A percentile compares a stretch with the other conserved stretches of the same genome.
phyloP scores from a whole-genome alignment of 306 rosid genomes.

The Pyrus bretschneideri region DNA sequence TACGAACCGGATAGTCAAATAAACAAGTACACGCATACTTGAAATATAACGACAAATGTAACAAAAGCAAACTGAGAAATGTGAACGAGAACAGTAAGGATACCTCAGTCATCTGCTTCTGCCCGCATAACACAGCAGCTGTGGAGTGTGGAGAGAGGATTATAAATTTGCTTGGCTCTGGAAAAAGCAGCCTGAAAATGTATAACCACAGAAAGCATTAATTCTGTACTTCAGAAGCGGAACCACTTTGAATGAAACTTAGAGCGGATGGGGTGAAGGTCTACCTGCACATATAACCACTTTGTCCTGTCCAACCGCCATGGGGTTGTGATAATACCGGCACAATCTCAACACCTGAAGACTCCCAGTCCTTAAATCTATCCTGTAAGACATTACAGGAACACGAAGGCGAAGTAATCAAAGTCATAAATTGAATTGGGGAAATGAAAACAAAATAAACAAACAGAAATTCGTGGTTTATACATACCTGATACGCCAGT shows the following conservation, averaged over 20 bases:
- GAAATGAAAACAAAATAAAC: neutral
- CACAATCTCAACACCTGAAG: slow-evolving; percentile 76
- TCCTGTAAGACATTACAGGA: slow-evolving; percentile 45
- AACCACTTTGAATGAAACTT: neutral
- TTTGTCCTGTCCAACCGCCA: slow-evolving; percentile 70
- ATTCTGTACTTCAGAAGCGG: neutral
- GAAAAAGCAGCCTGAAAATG: slow-evolving; percentile 66
- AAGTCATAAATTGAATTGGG: slow-evolving; percentile 4
- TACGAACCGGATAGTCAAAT: neutral
- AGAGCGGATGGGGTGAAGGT: neutral
- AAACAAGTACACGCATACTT: neutral
- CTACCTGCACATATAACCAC: slow-evolving; percentile 80
- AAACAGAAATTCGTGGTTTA: neutral
- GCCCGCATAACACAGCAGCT: slow-evolving; percentile 78
- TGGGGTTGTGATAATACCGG: slow-evolving; percentile 93
- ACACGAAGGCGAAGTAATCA: neutral
- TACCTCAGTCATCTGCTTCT: slow-evolving; percentile 93
- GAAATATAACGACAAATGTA: neutral
- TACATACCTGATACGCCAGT: slow-evolving; percentile 69
- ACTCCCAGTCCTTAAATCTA: slow-evolving; percentile 83
- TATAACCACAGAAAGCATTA: slow-evolving; percentile 3
- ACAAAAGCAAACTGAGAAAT: neutral
- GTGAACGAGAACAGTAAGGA: neutral
- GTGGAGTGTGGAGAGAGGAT: slow-evolving; percentile 41
- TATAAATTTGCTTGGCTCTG: slow-evolving; percentile 57